Evolutionary conservation across 257 asterid genomes (phyloP).

Genomic region (Fraxinus pennsylvanica): DNA sequence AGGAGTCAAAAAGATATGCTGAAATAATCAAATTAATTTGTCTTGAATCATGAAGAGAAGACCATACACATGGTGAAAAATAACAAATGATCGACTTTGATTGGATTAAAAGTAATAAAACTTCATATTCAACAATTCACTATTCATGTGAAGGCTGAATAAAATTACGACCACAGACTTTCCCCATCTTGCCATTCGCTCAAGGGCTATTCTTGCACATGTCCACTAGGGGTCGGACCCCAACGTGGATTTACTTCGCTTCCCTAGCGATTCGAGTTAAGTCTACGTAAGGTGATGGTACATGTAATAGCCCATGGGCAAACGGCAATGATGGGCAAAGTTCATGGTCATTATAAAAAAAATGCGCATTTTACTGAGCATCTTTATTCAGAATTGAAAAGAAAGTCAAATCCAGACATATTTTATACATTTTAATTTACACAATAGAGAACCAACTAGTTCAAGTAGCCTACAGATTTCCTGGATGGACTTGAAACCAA

Average conservation of each 20-base stretch:
- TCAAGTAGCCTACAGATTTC: conserved; percentile 3
- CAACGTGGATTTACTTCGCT: too few relatives aligned
- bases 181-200: too few relatives aligned
- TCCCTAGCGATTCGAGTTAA: too few relatives aligned
- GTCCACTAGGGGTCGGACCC: too few relatives aligned
- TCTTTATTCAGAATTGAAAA: not conserved
- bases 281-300: too few relatives aligned
- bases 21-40: not conserved
- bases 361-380: not conserved
- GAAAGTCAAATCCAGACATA: not conserved
- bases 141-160: not conserved
- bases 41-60: conserved; percentile 8
- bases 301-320: too few relatives aligned
- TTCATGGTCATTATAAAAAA: too few relatives aligned
- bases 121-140: conserved; percentile 1
- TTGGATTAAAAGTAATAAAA: conserved; percentile 7
- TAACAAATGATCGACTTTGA: not conserved
- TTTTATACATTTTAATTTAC: not conserved
- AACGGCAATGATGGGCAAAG: too few relatives aligned
- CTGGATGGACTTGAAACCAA: conserved; percentile 4
- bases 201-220: too few relatives aligned
- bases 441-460: not conserved
- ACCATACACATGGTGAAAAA: not conserved
- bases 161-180: not conserved
- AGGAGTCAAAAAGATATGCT: not conserved